Conservation (phyloP, 768 basidiomycete species). For the Collybia sordida region DNA sequence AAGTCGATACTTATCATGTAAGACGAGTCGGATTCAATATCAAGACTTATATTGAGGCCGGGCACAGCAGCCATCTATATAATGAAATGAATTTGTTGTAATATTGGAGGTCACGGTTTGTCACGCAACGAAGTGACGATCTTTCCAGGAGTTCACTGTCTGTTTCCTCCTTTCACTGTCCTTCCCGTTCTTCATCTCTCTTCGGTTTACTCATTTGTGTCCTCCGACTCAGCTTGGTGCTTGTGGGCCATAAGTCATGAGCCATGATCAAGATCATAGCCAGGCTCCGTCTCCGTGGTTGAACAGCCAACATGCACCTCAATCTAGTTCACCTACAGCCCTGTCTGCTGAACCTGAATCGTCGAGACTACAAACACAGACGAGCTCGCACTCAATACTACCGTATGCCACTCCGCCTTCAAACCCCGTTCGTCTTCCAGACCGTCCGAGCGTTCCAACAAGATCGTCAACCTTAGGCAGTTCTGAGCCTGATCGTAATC, state of each 20-base stretch:
- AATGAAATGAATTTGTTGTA: too few relatives aligned
- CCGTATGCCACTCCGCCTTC: conserved; percentile 33
- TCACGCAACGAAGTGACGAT: conserved; percentile 15
- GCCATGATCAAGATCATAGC: conserved; percentile 35
- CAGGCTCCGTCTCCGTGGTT: conserved; percentile 34
- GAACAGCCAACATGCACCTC: conserved; percentile 23
- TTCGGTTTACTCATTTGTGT: background rate
- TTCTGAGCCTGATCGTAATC: conserved; percentile 53
- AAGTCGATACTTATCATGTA: too few relatives aligned
- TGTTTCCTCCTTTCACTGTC: conserved; percentile 1
- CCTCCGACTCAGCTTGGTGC: background rate
- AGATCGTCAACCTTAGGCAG: conserved; percentile 65
- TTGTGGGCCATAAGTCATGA: conserved; percentile 25
- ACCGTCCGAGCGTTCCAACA: conserved; percentile 55
- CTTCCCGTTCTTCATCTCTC: conserved; percentile 1
- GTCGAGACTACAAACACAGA: conserved; percentile 16
- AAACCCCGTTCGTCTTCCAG: conserved; percentile 38
- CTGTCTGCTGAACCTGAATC: conserved; percentile 24
- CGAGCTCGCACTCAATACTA: conserved; percentile 13
- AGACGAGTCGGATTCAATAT: too few relatives aligned
- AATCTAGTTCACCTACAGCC: conserved; percentile 18
- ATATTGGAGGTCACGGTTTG: conserved; percentile 7
- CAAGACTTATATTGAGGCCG: too few relatives aligned
- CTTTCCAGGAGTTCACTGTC: conserved; percentile 8
- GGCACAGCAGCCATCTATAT: too few relatives aligned